Evolutionary conservation across 2,329 filamentous ascomycete species (phyloP).

Genomic region (Plenodomus biglobosus): DNA sequence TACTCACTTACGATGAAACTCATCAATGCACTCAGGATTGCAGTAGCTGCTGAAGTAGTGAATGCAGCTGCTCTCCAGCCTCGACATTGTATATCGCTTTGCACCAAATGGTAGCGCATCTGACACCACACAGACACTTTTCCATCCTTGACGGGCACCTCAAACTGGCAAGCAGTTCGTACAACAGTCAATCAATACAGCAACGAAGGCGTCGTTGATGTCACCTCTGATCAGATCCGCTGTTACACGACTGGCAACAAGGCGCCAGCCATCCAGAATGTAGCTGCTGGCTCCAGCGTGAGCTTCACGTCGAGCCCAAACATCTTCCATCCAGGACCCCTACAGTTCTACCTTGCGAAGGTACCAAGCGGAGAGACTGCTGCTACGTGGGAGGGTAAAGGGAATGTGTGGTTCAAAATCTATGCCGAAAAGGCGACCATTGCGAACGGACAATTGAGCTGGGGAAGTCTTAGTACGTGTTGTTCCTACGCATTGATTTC

Average conservation of each 20-base stretch:
- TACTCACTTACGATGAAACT: slow-evolving; percentile 28
- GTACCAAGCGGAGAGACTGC: slow-evolving; percentile 37
- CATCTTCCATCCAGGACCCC: slow-evolving; percentile 38
- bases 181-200: slow-evolving; percentile 1
- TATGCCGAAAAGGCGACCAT: slow-evolving; percentile 16
- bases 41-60: slow-evolving; percentile 19
- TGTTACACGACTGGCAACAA: slow-evolving; percentile 25
- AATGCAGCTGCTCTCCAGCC: slow-evolving; percentile 28
- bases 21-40: slow-evolving; percentile 19
- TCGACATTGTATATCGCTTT: slow-evolving; percentile 16
- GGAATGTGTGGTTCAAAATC: slow-evolving; percentile 43
- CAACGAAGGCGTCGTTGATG: slow-evolving; percentile 16
- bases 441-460: slow-evolving; percentile 6
- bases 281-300: slow-evolving; percentile 32
- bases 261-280: slow-evolving; percentile 11
- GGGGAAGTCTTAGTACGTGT: slow-evolving; percentile 6
- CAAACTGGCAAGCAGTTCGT: slow-evolving; percentile 1
- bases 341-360: slow-evolving; percentile 45
- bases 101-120: slow-evolving; percentile 8
- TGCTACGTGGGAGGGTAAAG: slow-evolving; percentile 35
- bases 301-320: slow-evolving; percentile 32
- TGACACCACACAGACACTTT: slow-evolving; percentile 1
- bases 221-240: slow-evolving; percentile 27
- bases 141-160: neutral
- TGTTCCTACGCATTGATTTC: accelerated